Evolutionary conservation across 805 yeast species (phyloP).

Genomic region (Priceomyces haplophilus): DNA sequence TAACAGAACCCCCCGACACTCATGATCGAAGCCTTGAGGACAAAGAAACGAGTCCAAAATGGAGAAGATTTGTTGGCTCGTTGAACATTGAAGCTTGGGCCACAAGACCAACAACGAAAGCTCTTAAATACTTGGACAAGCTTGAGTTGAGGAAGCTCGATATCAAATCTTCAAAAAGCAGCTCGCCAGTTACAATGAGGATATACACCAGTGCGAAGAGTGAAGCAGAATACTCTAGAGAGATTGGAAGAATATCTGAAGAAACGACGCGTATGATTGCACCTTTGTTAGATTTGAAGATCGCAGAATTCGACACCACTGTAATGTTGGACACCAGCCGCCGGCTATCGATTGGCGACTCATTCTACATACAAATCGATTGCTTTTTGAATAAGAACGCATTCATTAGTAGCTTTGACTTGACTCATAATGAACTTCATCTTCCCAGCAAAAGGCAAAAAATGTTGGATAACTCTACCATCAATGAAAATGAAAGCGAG

Average conservation of each 20-base stretch:
- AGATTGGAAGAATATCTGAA: conserved; percentile 75
- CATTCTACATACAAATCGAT: conserved; percentile 67
- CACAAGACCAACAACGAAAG: conserved; percentile 57
- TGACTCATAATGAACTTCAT: conserved; percentile 4
- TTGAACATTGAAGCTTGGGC: conserved; percentile 66
- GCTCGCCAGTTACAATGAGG: conserved; percentile 33
- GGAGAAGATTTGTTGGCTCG: conserved; percentile 56
- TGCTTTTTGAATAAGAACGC: conserved; percentile 50
- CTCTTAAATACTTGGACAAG: conserved; percentile 44
- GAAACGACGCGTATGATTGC: conserved; percentile 62
- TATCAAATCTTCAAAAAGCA: conserved; percentile 24
- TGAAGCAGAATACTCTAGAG: conserved; percentile 38
- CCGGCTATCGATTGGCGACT: conserved; percentile 69
- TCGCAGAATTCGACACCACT: conserved; percentile 54
- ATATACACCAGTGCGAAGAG: conserved; percentile 21
- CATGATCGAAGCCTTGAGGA: too few species aligned
- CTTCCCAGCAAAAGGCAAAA: conserved; percentile 19
- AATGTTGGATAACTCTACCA: conserved; percentile 22
- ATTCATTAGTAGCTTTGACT: conserved; percentile 17
- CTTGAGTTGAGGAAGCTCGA: conserved; percentile 36
- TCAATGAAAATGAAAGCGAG: conserved; percentile 52
- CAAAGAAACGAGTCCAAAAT: conserved; percentile 9
- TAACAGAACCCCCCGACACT: too few species aligned
- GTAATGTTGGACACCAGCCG: conserved; percentile 54
- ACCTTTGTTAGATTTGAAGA: conserved; percentile 57